Base-by-base conservation (phyloP, 768 basidiomycete genomes). In the Coprinopsis strossmayeri region DNA sequence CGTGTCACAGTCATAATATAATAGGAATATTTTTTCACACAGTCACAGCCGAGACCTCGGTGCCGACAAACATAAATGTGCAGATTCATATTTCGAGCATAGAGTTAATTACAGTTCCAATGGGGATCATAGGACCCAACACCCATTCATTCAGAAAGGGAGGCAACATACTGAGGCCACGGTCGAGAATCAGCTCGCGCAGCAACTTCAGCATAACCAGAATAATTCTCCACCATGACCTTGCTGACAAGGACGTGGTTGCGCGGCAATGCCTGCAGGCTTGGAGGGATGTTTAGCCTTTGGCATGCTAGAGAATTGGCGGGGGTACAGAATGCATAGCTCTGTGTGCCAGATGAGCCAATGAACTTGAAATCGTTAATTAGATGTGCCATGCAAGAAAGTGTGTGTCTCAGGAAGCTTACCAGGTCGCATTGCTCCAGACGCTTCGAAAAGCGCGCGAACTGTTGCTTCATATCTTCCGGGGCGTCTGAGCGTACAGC, bases 301-400 rank as follows among this genome's bases (percentile, higher is more conserved):
- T 78, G 72, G 17, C 66, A 62, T 13, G 81, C 61, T 17, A 65
- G 55, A 13, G 57, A 48, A 53, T 75, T 79, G 50, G 70, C 69
- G 3, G 81, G 77, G 7, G 80, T 76, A 50, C 77, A 82, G 52
- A 85, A 72, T 2, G 74, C 80, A 24, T 82, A 69, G n/a, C 79
- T 65, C 45, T 75, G 72, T 11, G 61, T 55, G 5, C 76, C 77
- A 20, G 71, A 70, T 54, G 78, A 70, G 5, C 74, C 71, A 25
- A 84, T 67, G 58, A 83, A 84, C 84, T 87, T 52, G 5, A 49
- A 47, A 24, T 21, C 37, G n/a, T 43, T 13, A 4, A 3, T 32
- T 15, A 17, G 27, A 18, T 18, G 17, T 10, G 5, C 5, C 10
- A 38, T 9, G 35, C 35, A 38, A 18, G 11, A 38, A 38, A 5